These are phyloP conservation scores for Pugionium cornutum DNA, from an alignment of 345 rosid species.

Conservation along the genomic window DNA sequence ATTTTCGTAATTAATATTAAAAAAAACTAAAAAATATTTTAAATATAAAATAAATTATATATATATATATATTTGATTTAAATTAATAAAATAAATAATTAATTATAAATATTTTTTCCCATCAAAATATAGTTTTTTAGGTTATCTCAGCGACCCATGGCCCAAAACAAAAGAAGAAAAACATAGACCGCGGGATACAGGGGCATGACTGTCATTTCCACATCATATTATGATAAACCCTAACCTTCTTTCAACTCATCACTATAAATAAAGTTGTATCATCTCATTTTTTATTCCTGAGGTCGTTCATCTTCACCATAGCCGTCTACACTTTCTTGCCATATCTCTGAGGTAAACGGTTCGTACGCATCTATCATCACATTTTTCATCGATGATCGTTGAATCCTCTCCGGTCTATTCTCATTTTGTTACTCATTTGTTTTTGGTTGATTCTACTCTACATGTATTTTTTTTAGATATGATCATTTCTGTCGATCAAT, in stretches of 20 bases:
- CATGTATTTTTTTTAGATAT: background rate
- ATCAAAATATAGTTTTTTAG: too few relatives aligned
- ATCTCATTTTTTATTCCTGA: too few relatives aligned
- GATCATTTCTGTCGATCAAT: background rate
- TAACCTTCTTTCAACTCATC: background rate
- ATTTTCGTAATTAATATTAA: too few relatives aligned
- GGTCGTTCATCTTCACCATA: background rate
- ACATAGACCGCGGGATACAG: background rate
- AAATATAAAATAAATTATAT: too few relatives aligned
- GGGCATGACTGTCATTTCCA: background rate
- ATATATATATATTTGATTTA: too few relatives aligned
- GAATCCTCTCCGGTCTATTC: background rate
- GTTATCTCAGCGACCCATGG: background rate
- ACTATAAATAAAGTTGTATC: slow-evolving; percentile 1
- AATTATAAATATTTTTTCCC: too few relatives aligned
- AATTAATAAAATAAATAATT: too few relatives aligned
- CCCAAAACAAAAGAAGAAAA: background rate
- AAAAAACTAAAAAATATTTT: too few relatives aligned
- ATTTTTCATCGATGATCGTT: background rate
- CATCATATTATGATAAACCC: slow-evolving; percentile 7
- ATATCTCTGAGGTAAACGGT: slow-evolving; percentile 7
- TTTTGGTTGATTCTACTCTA: background rate
- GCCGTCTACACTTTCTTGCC: background rate
- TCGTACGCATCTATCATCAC: slow-evolving; percentile 1
- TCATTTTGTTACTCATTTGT: background rate